phyloP scores from a whole-genome alignment of 73 alveolate genomes.

The Paramecium octaurelia region DNA sequence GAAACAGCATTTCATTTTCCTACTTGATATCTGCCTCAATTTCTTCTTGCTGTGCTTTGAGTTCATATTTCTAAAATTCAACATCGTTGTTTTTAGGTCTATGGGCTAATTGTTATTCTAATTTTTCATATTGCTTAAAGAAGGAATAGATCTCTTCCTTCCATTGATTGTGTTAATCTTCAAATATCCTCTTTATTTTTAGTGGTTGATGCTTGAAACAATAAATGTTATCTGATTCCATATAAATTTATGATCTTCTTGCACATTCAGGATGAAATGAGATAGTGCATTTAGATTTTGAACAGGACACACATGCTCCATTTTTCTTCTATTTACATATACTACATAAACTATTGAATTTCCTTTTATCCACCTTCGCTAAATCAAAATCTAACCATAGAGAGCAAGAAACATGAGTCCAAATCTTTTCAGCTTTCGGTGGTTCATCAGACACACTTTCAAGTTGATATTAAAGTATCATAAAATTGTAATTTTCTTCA shows the following conservation, averaged over 20 bases:
- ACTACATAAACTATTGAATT: conserved; percentile 44
- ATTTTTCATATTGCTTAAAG: background rate
- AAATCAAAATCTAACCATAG: conserved; percentile 33
- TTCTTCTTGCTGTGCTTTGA: background rate
- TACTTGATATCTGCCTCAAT: conserved; percentile 3
- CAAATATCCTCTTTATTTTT: conserved; percentile 40
- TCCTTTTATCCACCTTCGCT: conserved; percentile 35
- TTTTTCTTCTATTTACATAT: conserved; percentile 52
- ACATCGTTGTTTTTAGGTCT: background rate
- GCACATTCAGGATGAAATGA: conserved; percentile 66
- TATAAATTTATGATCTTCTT: conserved; percentile 50
- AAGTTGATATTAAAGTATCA: background rate
- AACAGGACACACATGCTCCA: conserved; percentile 61
- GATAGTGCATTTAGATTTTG: conserved; percentile 35
- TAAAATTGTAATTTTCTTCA: background rate
- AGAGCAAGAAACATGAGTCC: conserved; percentile 58
- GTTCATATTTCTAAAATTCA: background rate
- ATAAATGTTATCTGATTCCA: conserved; percentile 52
- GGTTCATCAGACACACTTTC: conserved; percentile 34
- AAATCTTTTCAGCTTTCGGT: conserved; percentile 45
- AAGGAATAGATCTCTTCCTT: conserved; percentile 26
- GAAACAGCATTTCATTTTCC: background rate
- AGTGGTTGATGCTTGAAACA: conserved; percentile 53
- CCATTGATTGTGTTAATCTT: conserved; percentile 33
- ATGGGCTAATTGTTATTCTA: background rate